Base-by-base conservation (phyloP, 768 basidiomycete species). In the Russula compacta region DNA sequence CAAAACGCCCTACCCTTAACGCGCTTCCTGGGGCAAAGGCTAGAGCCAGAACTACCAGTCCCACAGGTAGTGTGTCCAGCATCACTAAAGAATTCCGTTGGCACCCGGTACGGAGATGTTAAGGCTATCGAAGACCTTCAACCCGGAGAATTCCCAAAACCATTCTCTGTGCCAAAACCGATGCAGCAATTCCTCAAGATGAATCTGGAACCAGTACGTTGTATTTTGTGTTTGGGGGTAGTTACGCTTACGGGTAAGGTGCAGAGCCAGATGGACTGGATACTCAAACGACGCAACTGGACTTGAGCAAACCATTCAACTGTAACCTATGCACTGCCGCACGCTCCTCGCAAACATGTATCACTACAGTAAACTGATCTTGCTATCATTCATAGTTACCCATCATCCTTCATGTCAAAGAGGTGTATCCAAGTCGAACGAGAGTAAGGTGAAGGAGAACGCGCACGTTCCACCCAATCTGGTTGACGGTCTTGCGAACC, bases 181-280 rank as follows among this genome's bases (percentile, higher is more conserved):
- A 61, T 61, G 60, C 55, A 61, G 9, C 32, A 15, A 24, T 61
- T 61, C 32, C 54, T 61, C 49, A 51, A 51, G 43, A 46, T 9
- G 36, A 57, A 61, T 57, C 48, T 61, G 32, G 60, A 61, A 44
- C 39, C 49, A 40, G 60, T 61, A 52, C 36, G 55, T 42, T 44
- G 33, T 3, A 6, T 38, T 8, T 32, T 29, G 33, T 33, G 19
- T 32, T 39, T n/a, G n/a, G 15, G 39, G 36, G 15, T 6, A n/a
- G 12, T 6, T 39, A 33, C 11, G 24, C 36, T 52, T 38, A 56
- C 14, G 6, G 11, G 24, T 38, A 33, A 12, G 42, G 44, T 38
- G 19, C 24, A 61, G 60, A 61, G 60, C 49, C 60, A 61, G 50
- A 61, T 61, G 60, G 60, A 61, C 32, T 61, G 56, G 60, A 61